Conservation (phyloP, 192 early-diverging fungal species). For the Coemansia sp. region DNA sequence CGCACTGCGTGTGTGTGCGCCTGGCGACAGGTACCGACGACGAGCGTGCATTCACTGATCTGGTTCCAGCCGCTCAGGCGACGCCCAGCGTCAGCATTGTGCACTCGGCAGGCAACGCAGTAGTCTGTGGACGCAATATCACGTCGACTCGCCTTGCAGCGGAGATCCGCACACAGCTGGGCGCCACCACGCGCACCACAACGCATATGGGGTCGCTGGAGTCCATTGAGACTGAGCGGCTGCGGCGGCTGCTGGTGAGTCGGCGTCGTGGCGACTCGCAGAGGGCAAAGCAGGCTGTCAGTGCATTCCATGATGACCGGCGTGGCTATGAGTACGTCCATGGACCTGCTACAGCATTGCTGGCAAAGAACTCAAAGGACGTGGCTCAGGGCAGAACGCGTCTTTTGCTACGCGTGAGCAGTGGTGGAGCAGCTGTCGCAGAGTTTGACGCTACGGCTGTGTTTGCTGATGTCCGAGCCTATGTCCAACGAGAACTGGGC, state of each 20-base stretch:
- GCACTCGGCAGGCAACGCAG: background rate
- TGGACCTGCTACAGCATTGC: background rate
- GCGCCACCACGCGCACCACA: background rate
- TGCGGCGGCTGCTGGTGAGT: background rate
- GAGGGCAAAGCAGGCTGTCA: background rate
- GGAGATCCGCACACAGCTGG: background rate
- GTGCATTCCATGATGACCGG: background rate
- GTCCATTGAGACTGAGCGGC: background rate
- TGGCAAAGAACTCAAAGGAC: background rate
- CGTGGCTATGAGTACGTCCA: background rate
- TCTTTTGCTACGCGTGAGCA: conserved; percentile 23
- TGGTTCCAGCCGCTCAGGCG: background rate
- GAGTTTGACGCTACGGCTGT: conserved; percentile 2
- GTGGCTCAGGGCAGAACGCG: background rate
- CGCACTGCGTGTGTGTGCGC: background rate
- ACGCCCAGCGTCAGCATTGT: background rate
- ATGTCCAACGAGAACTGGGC: conserved; percentile 1
- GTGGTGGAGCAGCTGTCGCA: conserved; percentile 3
- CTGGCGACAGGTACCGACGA: background rate
- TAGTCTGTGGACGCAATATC: background rate
- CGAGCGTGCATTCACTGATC: background rate
- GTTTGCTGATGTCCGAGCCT: conserved; percentile 17
- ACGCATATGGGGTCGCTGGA: background rate
- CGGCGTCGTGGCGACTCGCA: background rate
- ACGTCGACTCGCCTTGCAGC: background rate